Evolutionary conservation across 352 stramenopile genomes (phyloP).

Genomic region (Phytophthora boehmeriae): DNA sequence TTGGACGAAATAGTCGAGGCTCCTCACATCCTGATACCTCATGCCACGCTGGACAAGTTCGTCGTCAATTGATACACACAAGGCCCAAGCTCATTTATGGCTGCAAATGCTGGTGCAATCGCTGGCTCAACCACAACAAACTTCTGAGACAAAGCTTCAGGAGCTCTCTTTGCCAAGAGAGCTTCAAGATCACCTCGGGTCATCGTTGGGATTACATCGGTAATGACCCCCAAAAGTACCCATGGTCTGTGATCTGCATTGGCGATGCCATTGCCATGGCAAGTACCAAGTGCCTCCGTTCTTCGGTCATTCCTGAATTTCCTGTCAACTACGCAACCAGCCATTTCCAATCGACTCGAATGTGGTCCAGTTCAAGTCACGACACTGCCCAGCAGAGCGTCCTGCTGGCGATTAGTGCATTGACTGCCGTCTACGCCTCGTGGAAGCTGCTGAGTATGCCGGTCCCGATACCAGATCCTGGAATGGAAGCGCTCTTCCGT

Average conservation of each 20-base stretch:
- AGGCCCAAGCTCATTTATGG: too few species aligned
- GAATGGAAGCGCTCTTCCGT: constrained; percentile 29
- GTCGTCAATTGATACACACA: constrained; percentile 16
- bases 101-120: constrained; percentile 28
- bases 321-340: constrained; percentile 13
- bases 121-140: constrained; percentile 5
- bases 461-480: constrained; percentile 24
- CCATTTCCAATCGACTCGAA: constrained; percentile 5
- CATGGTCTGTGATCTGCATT: neutral
- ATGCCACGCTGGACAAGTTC: constrained; percentile 7
- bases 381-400: constrained; percentile 21
- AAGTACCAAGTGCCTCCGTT: neutral
- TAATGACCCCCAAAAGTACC: too few species aligned
- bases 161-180: neutral
- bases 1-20: constrained; percentile 16
- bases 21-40: constrained; percentile 10
- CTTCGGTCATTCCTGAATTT: constrained; percentile 26
- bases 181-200: neutral
- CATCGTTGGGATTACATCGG: neutral
- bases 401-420: constrained; percentile 21
- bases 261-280: neutral
- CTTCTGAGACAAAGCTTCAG: constrained; percentile 11
- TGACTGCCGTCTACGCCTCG: constrained; percentile 24
- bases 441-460: constrained; percentile 30
- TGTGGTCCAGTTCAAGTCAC: constrained; percentile 36